Evolutionary conservation across 768 basidiomycete genomes (phyloP).

Genomic region (Tylopilus sp.): DNA sequence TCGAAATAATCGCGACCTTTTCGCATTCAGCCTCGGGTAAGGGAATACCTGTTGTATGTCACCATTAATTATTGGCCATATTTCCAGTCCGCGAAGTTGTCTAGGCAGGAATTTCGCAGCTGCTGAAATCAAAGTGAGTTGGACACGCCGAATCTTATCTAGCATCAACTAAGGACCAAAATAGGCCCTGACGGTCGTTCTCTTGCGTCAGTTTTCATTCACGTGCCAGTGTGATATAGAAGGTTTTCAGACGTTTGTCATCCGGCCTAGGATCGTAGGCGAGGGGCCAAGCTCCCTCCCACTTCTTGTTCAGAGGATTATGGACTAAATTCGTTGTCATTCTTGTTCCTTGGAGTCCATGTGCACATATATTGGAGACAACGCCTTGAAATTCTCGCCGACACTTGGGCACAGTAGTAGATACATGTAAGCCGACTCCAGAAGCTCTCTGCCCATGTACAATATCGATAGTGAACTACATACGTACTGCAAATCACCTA

Average conservation of each 20-base stretch:
- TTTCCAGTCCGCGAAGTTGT: conserved; percentile 52
- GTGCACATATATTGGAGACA: no score
- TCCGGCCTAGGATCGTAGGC: conserved; percentile 55
- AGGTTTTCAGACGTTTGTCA: conserved; percentile 62
- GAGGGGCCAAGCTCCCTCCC: conserved; percentile 55
- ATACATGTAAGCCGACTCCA: no score
- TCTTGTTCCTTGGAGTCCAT: no score
- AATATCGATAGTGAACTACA: conserved; percentile 1
- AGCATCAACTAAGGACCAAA: not conserved
- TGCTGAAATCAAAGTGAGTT: conserved; percentile 55
- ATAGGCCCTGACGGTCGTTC: conserved; percentile 43
- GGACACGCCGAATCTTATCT: conserved; percentile 20
- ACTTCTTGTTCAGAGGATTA: conserved; percentile 39
- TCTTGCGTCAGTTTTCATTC: conserved; percentile 55
- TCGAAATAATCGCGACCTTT: conserved; percentile 40
- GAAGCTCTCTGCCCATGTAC: not conserved
- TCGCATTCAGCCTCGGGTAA: conserved; percentile 60
- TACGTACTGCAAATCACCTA: conserved; percentile 1
- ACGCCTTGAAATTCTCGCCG: no score
- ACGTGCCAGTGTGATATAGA: conserved; percentile 51
- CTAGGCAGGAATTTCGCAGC: conserved; percentile 57
- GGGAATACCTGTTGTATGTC: conserved; percentile 11
- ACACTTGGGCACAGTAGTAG: not conserved
- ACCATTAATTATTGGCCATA: conserved; percentile 14
- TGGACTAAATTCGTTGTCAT: conserved; percentile 13